These are phyloP conservation scores for Heracleum sosnowskyi DNA, from an alignment of 129 eudicot genomes.

Conservation along the genomic window DNA sequence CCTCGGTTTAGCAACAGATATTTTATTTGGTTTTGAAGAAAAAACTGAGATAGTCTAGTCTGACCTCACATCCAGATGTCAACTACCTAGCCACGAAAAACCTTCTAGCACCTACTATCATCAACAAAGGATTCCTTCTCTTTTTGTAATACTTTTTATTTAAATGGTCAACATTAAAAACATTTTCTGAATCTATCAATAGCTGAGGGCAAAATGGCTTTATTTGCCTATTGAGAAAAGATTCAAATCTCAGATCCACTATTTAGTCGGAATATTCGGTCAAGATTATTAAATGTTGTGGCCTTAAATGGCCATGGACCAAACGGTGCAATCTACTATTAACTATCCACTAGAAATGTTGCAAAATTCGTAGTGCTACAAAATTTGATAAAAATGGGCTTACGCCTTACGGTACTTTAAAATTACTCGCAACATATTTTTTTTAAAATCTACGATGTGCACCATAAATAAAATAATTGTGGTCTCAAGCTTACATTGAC, in stretches of 20 bases:
- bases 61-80: not conserved
- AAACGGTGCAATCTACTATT: not conserved
- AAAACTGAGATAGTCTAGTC: not conserved
- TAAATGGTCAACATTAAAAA: not conserved
- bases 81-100: not conserved
- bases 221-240: not conserved
- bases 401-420: not conserved
- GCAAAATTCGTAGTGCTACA: not conserved
- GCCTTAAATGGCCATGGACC: not conserved
- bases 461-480: not conserved
- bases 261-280: not conserved
- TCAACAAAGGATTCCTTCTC: not conserved
- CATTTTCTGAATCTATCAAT: not conserved
- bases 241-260: not conserved
- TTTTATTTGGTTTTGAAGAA: not conserved
- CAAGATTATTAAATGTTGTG: not conserved
- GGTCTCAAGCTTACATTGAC: slow-evolving; percentile 50
- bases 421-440: not conserved
- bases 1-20: not conserved
- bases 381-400: not conserved
- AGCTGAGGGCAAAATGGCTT: not conserved
- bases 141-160: not conserved
- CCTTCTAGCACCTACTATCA: not conserved
- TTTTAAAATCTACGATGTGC: not conserved
- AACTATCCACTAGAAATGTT: not conserved